Conservation (phyloP, 1,284 basidiomycete species). For the Rhizoctonia solani region DNA sequence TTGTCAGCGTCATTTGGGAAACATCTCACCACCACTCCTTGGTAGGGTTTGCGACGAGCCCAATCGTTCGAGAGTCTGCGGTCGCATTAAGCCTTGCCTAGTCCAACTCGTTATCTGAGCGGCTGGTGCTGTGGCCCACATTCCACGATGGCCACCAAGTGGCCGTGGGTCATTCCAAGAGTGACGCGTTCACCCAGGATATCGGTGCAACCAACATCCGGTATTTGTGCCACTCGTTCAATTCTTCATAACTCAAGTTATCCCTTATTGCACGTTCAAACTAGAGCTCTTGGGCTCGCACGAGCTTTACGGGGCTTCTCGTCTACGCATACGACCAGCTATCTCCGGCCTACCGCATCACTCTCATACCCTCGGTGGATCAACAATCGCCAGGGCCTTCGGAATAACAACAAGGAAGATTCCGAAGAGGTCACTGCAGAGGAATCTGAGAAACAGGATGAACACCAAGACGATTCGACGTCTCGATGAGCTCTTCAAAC, state of each 20-base stretch:
- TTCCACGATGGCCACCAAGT: slow-evolving; percentile 18
- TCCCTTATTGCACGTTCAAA: neutral
- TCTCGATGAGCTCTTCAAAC: slow-evolving; percentile 22
- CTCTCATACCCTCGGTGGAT: slow-evolving; percentile 45
- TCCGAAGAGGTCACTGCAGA: slow-evolving; percentile 13
- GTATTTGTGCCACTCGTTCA: neutral
- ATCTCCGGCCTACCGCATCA: slow-evolving; percentile 40
- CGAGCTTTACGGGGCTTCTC: slow-evolving; percentile 6
- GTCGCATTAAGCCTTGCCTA: neutral
- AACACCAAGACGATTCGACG: neutral
- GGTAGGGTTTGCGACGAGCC: neutral
- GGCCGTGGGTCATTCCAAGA: slow-evolving; percentile 20
- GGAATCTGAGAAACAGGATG: slow-evolving; percentile 18
- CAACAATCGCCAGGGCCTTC: slow-evolving; percentile 37
- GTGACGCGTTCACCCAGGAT: slow-evolving; percentile 30
- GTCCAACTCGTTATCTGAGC: neutral
- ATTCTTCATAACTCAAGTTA: neutral
- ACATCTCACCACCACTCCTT: neutral
- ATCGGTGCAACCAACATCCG: neutral
- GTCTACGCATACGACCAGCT: slow-evolving; percentile 8
- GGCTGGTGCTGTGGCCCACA: neutral
- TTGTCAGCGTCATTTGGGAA: slow-evolving; percentile 15
- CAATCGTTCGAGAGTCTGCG: neutral
- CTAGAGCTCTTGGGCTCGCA: neutral
- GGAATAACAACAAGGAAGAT: slow-evolving; percentile 8